Evolutionary conservation across 768 basidiomycete species (phyloP).

Genomic region (Suillus fuscotomentosus): DNA sequence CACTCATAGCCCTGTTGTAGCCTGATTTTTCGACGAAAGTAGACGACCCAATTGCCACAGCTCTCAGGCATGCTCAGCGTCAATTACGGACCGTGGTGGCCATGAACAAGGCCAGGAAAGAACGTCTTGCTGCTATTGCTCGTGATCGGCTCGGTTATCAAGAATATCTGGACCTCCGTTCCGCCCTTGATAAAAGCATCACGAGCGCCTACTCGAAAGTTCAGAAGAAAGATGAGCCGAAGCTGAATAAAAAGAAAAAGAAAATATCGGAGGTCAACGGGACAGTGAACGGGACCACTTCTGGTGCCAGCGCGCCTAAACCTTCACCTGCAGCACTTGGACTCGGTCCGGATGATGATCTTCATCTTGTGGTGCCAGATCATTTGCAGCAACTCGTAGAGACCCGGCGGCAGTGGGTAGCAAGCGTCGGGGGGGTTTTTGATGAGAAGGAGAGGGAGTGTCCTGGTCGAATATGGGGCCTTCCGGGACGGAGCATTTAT

Average conservation of each 20-base stretch:
- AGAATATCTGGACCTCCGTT: constrained; percentile 84
- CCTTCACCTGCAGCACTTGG: constrained; percentile 74
- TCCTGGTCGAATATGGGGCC: constrained; percentile 75
- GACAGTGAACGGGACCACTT: constrained; percentile 30
- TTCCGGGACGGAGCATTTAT: constrained; percentile 75
- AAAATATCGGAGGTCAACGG: constrained; percentile 41
- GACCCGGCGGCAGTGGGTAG: constrained; percentile 77
- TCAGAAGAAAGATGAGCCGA: constrained; percentile 78
- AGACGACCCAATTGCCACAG: constrained; percentile 92
- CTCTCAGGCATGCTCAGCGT: constrained; percentile 84
- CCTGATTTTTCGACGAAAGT: constrained; percentile 76
- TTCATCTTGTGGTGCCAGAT: constrained; percentile 60
- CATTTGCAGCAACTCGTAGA: constrained; percentile 70
- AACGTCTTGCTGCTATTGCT: constrained; percentile 70
- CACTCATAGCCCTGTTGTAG: constrained; percentile 34
- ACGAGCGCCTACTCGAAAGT: constrained; percentile 70
- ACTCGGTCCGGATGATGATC: constrained; percentile 65
- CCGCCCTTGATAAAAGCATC: constrained; percentile 86
- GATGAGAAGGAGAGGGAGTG: constrained; percentile 64
- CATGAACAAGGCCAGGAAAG: constrained; percentile 82
- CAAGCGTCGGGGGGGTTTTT: constrained; percentile 72
- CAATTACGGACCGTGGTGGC: constrained; percentile 75
- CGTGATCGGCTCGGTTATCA: constrained; percentile 87
- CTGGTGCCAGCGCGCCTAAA: constrained; percentile 39
- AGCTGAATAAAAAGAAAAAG: constrained; percentile 74